phyloP scores from a whole-genome alignment of 345 rosid species.

The Gynandropsis gynandra region DNA sequence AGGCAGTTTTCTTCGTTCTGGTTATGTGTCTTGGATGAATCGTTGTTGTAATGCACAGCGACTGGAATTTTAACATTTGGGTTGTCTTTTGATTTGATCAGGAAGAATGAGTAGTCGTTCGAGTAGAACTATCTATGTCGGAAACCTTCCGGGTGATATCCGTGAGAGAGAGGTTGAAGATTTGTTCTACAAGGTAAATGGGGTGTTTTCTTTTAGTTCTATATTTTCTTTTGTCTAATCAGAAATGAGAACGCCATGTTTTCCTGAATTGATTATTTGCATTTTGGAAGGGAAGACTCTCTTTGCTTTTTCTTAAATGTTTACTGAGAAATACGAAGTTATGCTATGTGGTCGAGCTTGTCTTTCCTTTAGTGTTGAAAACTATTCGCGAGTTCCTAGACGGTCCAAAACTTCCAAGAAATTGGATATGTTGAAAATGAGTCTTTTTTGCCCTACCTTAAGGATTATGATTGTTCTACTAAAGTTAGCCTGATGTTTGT shows the following conservation, averaged over 20 bases:
- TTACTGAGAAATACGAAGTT: not conserved
- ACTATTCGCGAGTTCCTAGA: too few species aligned
- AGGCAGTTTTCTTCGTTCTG: too few species aligned
- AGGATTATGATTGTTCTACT: not conserved
- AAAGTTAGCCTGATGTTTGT: not conserved
- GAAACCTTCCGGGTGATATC: conserved; percentile 96
- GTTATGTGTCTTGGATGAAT: not conserved
- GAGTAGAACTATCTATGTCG: conserved; percentile 83
- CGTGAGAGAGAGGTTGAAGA: conserved; percentile 97
- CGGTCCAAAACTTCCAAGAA: too few species aligned
- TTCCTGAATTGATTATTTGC: too few species aligned
- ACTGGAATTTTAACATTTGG: not conserved
- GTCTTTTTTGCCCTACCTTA: not conserved
- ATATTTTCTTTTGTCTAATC: not conserved
- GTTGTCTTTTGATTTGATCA: conserved; percentile 4
- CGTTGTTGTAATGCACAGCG: not conserved
- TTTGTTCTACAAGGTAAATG: conserved; percentile 78
- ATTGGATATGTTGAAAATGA: not conserved
- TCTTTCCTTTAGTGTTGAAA: too few species aligned
- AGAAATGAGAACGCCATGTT: not conserved
- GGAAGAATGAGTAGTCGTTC: conserved; percentile 72
- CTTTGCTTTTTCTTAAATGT: not conserved
- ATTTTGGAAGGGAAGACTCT: too few species aligned
- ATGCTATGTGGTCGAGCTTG: not conserved
- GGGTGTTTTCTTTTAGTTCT: not conserved